phyloP scores from a whole-genome alignment of 768 basidiomycete species.

The Tulasnella sp. region DNA sequence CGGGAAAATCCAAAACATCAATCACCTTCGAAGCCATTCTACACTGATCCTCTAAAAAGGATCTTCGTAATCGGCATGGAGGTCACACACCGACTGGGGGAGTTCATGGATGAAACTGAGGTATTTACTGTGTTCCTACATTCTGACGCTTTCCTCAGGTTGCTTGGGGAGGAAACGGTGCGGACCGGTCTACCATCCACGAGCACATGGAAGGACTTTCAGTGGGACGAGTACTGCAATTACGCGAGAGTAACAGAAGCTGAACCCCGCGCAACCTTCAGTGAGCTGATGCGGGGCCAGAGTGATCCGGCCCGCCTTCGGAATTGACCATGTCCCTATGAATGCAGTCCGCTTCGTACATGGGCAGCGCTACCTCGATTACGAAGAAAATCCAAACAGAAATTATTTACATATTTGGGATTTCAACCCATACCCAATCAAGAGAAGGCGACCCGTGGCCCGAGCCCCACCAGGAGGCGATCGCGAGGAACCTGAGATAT shows the following conservation, averaged over 20 bases:
- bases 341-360: background rate
- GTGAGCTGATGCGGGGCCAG: background rate
- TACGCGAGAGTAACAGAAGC: background rate
- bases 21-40: background rate
- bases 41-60: slow-evolving; percentile 2
- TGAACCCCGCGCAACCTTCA: background rate
- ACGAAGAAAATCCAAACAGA: background rate
- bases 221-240: background rate
- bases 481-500: too few species aligned
- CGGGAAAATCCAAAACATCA: background rate
- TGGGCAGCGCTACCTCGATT: slow-evolving; percentile 7
- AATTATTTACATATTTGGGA: slow-evolving; percentile 2
- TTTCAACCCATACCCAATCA: background rate
- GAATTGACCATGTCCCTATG: background rate
- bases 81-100: background rate
- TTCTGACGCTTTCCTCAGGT: background rate
- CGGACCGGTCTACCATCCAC: background rate
- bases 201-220: background rate
- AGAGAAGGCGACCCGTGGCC: background rate
- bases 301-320: background rate
- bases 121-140: slow-evolving; percentile 3
- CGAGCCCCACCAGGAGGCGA: too few species aligned
- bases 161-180: background rate
- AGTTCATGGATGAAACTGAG: background rate
- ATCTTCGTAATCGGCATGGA: background rate